Evolutionary conservation across 2,329 filamentous ascomycete species (phyloP), one percentile per base, ranked within the genome.

Genomic region (Colletotrichum eremochloae): DNA sequence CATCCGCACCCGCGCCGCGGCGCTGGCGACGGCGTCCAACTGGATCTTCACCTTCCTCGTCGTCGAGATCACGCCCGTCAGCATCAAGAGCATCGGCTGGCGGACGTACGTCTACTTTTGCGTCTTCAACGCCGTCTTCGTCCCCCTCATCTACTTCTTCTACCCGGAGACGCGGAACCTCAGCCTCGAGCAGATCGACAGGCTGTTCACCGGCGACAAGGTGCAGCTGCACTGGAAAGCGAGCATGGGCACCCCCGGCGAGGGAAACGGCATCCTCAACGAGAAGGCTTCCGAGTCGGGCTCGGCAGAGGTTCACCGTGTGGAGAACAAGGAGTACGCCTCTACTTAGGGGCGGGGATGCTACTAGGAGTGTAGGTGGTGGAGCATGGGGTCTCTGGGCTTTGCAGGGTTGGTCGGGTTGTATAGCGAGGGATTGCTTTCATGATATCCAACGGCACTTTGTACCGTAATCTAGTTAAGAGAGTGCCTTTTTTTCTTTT

Each of bases 101-200:
- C 77, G 77, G 67, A 82, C 81, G 15, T 84, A 82, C 70, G 73
- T 82, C 61, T 80, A 82, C 62, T 84, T 83, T 68, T 77, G 78
- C 53, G 75, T 81, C 70, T 81, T 82, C 75, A 82, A 84, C 74
- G 76, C 79, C 46, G 67, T 72, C 52, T 81, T 82, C 68, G 80
- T 86, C 20, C 84, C 84, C 0, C 79, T 84, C 69, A 83, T 87
- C 14, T 87, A 83, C 75, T 84, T 85, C 75, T 84, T 85, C 76
- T 87, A 85, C 73, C 85, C 84, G 1, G 85, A 87, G 74, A 87
- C 86, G 0, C 83, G 83, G 40, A 81, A 83, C 0, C 77, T 86
- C 9, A 82, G 82, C 31, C 81, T 88, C 0, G 86, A 88, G 76
- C 85, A 88, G 76, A 84, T 88, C 61, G 84, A 86, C 58, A 78